phyloP scores from a whole-genome alignment of 208 protist genomes.

The Leishmania tropica region DNA sequence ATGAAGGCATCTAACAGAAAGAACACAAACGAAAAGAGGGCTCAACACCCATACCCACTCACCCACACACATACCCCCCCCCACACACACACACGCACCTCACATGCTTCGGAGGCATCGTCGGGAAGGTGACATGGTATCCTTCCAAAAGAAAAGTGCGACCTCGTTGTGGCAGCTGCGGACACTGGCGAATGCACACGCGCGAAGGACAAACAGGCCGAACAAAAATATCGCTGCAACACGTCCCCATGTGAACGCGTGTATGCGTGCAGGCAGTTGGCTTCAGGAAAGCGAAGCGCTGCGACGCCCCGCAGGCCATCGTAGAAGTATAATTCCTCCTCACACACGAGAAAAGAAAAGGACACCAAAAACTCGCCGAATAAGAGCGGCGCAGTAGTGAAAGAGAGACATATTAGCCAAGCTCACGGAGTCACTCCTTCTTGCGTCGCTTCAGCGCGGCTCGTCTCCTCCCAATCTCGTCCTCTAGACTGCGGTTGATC shows the following conservation, averaged over 20 bases:
- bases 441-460: slow-evolving; percentile 15
- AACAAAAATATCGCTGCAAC: neutral
- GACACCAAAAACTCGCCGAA: too few relatives aligned
- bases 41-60: neutral
- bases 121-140: neutral
- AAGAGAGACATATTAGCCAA: neutral
- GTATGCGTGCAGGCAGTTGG: neutral
- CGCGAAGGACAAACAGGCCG: neutral
- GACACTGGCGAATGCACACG: neutral
- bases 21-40: neutral
- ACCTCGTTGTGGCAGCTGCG: neutral
- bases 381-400: neutral
- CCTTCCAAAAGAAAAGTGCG: neutral
- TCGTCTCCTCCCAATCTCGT: slow-evolving; percentile 37
- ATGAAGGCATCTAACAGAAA: neutral
- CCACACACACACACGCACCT: neutral
- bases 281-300: neutral
- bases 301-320: neutral
- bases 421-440: neutral
- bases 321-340: neutral
- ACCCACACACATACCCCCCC: neutral
- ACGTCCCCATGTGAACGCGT: neutral
- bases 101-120: neutral
- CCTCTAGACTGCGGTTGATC: slow-evolving; percentile 42
- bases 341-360: too few relatives aligned